phyloP scores from a whole-genome alignment of 768 basidiomycete genomes.

The Cystofilobasidium macerans region DNA sequence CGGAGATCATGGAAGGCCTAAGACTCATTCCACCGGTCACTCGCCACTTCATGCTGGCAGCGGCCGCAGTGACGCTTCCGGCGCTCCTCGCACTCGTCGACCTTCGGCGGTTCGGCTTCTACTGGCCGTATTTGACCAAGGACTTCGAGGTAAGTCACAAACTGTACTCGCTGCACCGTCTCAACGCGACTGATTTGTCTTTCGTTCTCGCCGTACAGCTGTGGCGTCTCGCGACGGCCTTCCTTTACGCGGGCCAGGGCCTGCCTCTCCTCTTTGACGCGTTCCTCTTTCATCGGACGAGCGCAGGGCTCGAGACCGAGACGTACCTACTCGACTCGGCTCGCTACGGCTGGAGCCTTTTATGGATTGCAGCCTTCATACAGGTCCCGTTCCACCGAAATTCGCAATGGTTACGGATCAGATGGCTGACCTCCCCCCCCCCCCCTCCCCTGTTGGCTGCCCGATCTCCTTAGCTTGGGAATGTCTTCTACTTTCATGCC shows the following conservation, averaged over 20 bases:
- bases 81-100: slow-evolving; percentile 17
- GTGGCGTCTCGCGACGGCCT: slow-evolving; percentile 19
- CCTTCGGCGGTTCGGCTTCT: not conserved
- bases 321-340: slow-evolving; percentile 18
- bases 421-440: too few relatives aligned
- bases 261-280: slow-evolving; percentile 22
- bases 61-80: slow-evolving; percentile 30
- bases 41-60: not conserved
- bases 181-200: not conserved
- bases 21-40: slow-evolving; percentile 3
- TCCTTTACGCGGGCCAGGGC: slow-evolving; percentile 17
- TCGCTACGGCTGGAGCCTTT: slow-evolving; percentile 14
- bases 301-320: slow-evolving; percentile 13
- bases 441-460: too few relatives aligned
- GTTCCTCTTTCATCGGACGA: slow-evolving; percentile 21
- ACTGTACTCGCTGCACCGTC: not conserved
- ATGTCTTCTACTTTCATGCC: slow-evolving; percentile 12
- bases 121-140: slow-evolving; percentile 23
- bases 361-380: slow-evolving; percentile 7
- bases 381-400: not conserved
- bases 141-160: slow-evolving; percentile 27
- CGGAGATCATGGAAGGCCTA: slow-evolving; percentile 5
- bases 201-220: not conserved
- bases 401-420: too few relatives aligned
- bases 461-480: not conserved